Conservation (phyloP, 1,139 yeast genomes). For the Torulaspora pretoriensis region DNA sequence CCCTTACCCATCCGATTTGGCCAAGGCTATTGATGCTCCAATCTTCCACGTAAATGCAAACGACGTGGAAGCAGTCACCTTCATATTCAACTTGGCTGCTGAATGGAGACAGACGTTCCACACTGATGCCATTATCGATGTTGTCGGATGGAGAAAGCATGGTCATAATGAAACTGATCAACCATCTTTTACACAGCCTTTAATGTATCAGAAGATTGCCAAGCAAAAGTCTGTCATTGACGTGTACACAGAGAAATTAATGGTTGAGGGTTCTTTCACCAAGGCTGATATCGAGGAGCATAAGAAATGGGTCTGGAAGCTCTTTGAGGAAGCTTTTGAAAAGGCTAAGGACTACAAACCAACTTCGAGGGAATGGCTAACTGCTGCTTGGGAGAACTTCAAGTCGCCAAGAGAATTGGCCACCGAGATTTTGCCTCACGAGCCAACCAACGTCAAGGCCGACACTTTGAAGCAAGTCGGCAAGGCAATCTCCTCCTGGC, state of each 20-base stretch:
- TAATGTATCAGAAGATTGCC: constrained; percentile 90
- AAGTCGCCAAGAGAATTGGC: constrained; percentile 97
- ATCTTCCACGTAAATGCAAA: constrained; percentile 99
- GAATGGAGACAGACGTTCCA: constrained; percentile 98
- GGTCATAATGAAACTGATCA: constrained; percentile 99
- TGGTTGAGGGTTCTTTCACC: constrained; percentile 84
- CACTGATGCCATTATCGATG: constrained; percentile 91
- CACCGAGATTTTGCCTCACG: constrained; percentile 89
- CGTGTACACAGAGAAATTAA: constrained; percentile 72
- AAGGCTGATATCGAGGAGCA: constrained; percentile 90
- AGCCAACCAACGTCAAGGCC: constrained; percentile 88
- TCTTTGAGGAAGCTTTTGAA: constrained; percentile 81
- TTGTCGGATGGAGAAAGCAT: constrained; percentile 96
- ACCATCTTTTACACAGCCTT: constrained; percentile 97
- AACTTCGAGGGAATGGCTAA: constrained; percentile 94
- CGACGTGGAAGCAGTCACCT: constrained; percentile 90
- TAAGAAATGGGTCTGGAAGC: constrained; percentile 96
- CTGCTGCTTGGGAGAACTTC: constrained; percentile 98
- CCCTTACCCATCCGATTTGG: constrained; percentile 96
- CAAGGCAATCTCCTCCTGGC: constrained; percentile 71
- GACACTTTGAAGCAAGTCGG: constrained; percentile 74
- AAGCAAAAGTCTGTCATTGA: constrained; percentile 86
- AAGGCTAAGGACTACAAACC: constrained; percentile 89
- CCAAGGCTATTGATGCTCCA: constrained; percentile 94
- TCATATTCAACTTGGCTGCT: constrained; percentile 92